Evolutionary conservation across 805 yeast genomes (phyloP), one percentile per base, ranked within the genome.

Genomic region (Nakazawaea laoshanensis): DNA sequence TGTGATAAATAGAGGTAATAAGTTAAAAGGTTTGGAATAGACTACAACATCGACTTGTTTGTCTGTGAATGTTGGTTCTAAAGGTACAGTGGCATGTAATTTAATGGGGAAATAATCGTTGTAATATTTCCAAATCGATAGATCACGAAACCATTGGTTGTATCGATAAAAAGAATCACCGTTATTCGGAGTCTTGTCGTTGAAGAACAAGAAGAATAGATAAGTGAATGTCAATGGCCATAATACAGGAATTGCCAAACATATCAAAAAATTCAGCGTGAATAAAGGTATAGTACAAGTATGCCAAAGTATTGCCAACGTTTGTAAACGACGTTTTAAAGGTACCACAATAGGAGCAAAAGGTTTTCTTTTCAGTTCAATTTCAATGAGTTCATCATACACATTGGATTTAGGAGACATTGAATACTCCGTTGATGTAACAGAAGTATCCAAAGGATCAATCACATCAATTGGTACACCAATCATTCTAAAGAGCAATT

Each of bases 41-140:
- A 8, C 47, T 32, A 36, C 5, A 15, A 24, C 33, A 22, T 36
- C 39, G 8, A 32, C 36, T 12, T 36, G 39, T 27, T 29, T 57
- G 15, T 56, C 55, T 1, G 71, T 63, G 45, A 77, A 77, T 1
- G 95, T 79, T 3, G 96, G 96, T 40, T 70, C 70, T 33, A 88
- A 58, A 11, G 77, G 82, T 3, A 61, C 62, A 0, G 89, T 67
- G 48, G 79, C 82, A 53, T 75, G 80, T 9, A 87, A 58, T 1
- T 53, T 55, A 14, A 92, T 73, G 0, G 97, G 97, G 57, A 82
- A 92, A 55, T 86, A 92, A 29, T 66, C 59, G 28, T 78, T 77
- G 51, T 81, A 87, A 55, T 75, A 69, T 39, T 65, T 71, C 86
- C 92, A 89, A 13, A 83, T 42, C 6, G 57, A 46, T 22, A 73